phyloP scores from a whole-genome alignment of 1,139 yeast species.

The Scheffersomyces cryptocercus region DNA sequence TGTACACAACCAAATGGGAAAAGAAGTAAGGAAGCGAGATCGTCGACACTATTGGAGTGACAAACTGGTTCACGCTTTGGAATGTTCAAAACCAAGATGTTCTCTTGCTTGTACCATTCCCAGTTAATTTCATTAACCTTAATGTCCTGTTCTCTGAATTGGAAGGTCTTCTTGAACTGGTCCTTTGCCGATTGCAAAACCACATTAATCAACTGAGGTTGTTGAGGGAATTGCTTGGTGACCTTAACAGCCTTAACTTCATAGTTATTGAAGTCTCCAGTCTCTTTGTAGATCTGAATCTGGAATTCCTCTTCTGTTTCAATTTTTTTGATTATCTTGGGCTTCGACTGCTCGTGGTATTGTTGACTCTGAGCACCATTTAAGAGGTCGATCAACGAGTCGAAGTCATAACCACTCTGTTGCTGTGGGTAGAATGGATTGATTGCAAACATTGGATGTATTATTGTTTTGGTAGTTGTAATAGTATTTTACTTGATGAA shows the following conservation, averaged over 20 bases:
- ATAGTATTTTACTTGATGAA: neutral
- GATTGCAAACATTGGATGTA: neutral
- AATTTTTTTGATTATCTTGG: constrained; percentile 36
- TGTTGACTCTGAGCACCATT: constrained; percentile 10
- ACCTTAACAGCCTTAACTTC: constrained; percentile 38
- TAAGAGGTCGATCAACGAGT: constrained; percentile 8
- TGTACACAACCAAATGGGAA: constrained; percentile 1
- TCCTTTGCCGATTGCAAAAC: constrained; percentile 34
- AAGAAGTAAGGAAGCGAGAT: constrained; percentile 10
- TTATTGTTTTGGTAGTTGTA: neutral
- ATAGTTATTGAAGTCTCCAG: constrained; percentile 38
- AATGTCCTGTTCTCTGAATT: constrained; percentile 34
- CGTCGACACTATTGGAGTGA: constrained; percentile 10
- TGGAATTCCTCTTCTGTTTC: constrained; percentile 41
- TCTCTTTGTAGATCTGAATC: constrained; percentile 38
- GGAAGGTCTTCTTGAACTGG: constrained; percentile 33
- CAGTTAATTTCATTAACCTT: constrained; percentile 37
- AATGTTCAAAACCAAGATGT: constrained; percentile 40
- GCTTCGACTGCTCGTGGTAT: constrained; percentile 19
- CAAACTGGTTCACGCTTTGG: constrained; percentile 31
- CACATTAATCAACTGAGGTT: constrained; percentile 26
- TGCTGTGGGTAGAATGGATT: constrained; percentile 7
- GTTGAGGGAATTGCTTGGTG: constrained; percentile 10
- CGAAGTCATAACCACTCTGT: constrained; percentile 7
- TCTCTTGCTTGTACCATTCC: constrained; percentile 33